Evolutionary conservation across 345 rosid genomes (phyloP).

Genomic region (Eucalyptus tenuipes): DNA sequence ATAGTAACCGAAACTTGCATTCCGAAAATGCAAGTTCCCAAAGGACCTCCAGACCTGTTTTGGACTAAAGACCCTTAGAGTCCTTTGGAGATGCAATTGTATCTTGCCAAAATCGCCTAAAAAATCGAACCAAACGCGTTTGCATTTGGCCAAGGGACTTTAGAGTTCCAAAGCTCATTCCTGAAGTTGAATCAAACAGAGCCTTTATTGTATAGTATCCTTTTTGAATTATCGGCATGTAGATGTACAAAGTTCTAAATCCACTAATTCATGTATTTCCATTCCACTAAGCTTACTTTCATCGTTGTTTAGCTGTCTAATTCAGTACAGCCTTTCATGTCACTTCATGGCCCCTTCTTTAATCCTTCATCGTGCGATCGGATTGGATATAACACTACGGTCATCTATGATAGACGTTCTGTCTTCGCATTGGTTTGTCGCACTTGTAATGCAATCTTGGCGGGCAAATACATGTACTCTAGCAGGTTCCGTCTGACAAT

Average conservation of each 20-base stretch:
- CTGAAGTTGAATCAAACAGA: too few relatives aligned
- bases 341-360: neutral
- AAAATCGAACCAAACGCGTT: too few relatives aligned
- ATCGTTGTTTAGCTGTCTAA: neutral
- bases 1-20: too few relatives aligned
- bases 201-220: neutral
- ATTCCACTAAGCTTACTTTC: neutral
- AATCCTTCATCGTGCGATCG: neutral
- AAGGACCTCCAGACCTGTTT: too few relatives aligned
- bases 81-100: too few relatives aligned
- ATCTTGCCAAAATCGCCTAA: too few relatives aligned
- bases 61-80: too few relatives aligned
- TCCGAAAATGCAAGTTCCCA: too few relatives aligned
- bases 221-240: neutral
- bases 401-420: neutral
- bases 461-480: neutral
- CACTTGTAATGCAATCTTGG: neutral
- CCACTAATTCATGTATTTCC: neutral
- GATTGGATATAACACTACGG: neutral
- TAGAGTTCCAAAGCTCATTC: too few relatives aligned
- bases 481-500: neutral
- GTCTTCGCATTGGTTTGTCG: neutral
- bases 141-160: too few relatives aligned
- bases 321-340: neutral
- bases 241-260: too few relatives aligned